A percentile compares a stretch with the other conserved stretches of the same genome.
These are phyloP conservation scores for Rhipidocladum racemiflorum DNA, from an alignment of 176 grass and related monocot genomes.

Conservation along the genomic window DNA sequence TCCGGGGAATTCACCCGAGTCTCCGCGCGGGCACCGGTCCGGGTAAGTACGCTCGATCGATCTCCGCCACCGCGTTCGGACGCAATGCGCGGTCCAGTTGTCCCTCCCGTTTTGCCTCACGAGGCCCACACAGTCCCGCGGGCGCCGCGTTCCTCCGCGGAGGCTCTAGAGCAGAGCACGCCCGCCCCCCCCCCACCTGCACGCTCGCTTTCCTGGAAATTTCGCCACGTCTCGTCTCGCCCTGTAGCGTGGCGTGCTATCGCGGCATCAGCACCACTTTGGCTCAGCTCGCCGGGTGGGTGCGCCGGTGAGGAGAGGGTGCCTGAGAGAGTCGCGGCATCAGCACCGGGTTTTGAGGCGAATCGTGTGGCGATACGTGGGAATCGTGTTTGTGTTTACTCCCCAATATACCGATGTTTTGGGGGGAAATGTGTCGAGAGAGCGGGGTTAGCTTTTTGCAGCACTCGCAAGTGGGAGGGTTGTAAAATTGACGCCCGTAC, in stretches of 20 bases:
- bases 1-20: not conserved
- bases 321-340: not conserved
- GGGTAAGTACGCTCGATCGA: slow-evolving; percentile 12
- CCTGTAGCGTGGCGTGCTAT: not conserved
- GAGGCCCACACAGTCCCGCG: not conserved
- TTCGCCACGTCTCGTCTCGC: not conserved
- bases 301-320: not conserved
- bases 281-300: not conserved
- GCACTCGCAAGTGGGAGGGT: not conserved
- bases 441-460: not conserved
- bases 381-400: not conserved
- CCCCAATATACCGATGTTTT: not conserved
- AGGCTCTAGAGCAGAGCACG: not conserved
- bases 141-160: not conserved
- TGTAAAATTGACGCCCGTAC: not conserved
- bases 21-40: not conserved
- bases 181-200: not conserved
- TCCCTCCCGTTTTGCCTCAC: not conserved
- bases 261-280: not conserved
- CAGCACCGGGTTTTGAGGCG: not conserved
- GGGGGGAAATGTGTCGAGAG: not conserved
- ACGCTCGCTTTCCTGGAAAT: not conserved
- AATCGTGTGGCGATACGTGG: not conserved
- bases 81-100: not conserved
- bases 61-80: not conserved